Evolutionary conservation across 352 stramenopile genomes (phyloP).

Genomic region (Pythium rhizo-oryzae): DNA sequence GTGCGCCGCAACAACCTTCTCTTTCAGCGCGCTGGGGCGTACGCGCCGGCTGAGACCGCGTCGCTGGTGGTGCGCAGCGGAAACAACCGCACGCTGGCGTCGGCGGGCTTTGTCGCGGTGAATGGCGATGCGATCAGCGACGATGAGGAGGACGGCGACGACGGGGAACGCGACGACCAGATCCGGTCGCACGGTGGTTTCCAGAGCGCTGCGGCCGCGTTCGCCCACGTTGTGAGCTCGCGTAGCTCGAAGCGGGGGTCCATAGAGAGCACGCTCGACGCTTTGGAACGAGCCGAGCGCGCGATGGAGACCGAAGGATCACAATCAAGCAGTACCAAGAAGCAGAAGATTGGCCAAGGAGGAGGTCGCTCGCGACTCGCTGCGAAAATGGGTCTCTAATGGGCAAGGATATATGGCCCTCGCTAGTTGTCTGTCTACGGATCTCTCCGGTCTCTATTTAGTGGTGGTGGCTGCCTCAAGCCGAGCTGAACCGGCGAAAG

Average conservation of each 20-base stretch:
- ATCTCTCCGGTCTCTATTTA: no score
- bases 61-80: constrained; percentile 44
- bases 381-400: constrained; percentile 22
- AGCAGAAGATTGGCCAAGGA: background rate
- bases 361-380: constrained; percentile 9
- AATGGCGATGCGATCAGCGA: constrained; percentile 48
- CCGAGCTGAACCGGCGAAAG: constrained; percentile 23
- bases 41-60: constrained; percentile 49
- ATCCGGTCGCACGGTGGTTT: constrained; percentile 5
- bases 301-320: constrained; percentile 2
- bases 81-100: constrained; percentile 35
- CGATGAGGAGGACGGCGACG: constrained; percentile 30
- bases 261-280: constrained; percentile 44
- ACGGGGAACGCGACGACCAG: no score
- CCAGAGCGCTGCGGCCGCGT: background rate
- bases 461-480: background rate
- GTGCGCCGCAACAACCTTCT: constrained; percentile 46
- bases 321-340: background rate
- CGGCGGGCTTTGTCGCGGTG: constrained; percentile 56
- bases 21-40: constrained; percentile 45
- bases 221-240: constrained; percentile 3
- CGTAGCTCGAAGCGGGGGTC: constrained; percentile 21
- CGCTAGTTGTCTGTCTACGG: no score
- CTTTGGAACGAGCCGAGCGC: constrained; percentile 47
- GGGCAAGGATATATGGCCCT: background rate